These are phyloP conservation scores for Pigoraptor vietnamica DNA, from an alignment of 78 protist species.

Conservation along the genomic window DNA sequence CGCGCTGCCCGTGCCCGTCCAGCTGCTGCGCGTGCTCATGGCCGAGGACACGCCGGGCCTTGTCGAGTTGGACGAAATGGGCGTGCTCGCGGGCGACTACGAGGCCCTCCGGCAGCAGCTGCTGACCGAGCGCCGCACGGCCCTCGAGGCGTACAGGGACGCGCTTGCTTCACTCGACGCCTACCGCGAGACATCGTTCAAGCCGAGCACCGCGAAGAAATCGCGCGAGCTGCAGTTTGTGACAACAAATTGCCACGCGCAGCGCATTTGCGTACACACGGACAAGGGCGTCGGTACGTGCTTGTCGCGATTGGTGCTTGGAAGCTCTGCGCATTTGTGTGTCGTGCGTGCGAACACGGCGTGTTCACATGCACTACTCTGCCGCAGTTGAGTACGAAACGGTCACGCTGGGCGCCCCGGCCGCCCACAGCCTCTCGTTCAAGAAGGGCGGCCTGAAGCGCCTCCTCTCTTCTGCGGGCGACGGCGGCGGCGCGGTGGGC, in stretches of 20 bases:
- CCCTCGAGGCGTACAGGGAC: background rate
- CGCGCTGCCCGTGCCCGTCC: background rate
- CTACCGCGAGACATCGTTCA: background rate
- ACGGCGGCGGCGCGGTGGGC: background rate
- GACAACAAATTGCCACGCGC: background rate
- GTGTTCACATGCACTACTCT: too few relatives aligned
- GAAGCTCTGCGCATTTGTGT: background rate
- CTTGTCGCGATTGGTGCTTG: too few relatives aligned
- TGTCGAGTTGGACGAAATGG: background rate
- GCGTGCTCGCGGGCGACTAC: background rate
- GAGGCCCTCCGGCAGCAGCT: background rate
- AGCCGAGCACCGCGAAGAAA: background rate
- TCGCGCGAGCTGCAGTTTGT: background rate
- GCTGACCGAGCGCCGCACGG: background rate
- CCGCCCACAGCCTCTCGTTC: background rate
- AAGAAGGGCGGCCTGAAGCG: constrained; percentile 4
- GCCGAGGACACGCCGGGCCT: background rate
- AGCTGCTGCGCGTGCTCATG: background rate
- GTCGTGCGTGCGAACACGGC: too few relatives aligned
- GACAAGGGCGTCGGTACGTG: background rate
- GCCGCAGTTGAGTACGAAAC: background rate
- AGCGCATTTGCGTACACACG: background rate
- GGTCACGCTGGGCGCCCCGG: background rate
- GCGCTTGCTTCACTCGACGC: background rate
- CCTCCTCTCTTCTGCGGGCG: background rate